These are phyloP conservation scores for Caloboletus inedulis DNA, from an alignment of 1,284 basidiomycete species.

Conservation along the genomic window DNA sequence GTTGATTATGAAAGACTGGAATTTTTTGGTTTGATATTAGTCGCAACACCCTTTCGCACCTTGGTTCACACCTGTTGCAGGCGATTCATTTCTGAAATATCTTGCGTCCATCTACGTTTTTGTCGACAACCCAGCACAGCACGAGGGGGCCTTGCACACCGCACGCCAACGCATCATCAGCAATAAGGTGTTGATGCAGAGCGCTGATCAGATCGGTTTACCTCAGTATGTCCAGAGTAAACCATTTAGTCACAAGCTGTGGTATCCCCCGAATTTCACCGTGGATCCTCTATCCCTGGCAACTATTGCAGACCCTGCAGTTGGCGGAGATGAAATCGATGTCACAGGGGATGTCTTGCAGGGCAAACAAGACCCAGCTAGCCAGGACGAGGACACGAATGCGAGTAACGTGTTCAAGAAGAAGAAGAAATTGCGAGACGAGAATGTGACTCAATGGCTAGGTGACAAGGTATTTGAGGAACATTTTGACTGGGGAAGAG, in stretches of 20 bases:
- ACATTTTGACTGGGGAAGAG: slow-evolving; percentile 2
- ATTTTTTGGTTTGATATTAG: slow-evolving; percentile 55
- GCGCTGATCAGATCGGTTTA: slow-evolving; percentile 54
- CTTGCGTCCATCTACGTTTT: slow-evolving; percentile 71
- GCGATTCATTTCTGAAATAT: slow-evolving; percentile 79
- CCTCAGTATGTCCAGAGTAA: slow-evolving; percentile 70
- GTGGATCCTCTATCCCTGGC: slow-evolving; percentile 21
- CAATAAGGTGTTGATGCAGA: slow-evolving; percentile 61
- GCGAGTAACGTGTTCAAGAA: slow-evolving; percentile 33
- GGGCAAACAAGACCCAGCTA: slow-evolving; percentile 11
- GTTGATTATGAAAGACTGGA: slow-evolving; percentile 80
- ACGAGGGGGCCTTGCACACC: slow-evolving; percentile 62
- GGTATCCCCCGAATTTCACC: slow-evolving; percentile 55
- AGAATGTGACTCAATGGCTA: slow-evolving; percentile 53
- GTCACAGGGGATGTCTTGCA: slow-evolving; percentile 8
- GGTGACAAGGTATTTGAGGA: slow-evolving; percentile 64
- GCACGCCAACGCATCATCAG: slow-evolving; percentile 67
- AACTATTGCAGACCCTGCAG: slow-evolving; percentile 19
- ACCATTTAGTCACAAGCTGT: slow-evolving; percentile 62
- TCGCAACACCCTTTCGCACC: slow-evolving; percentile 11
- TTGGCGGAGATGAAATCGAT: slow-evolving; percentile 29
- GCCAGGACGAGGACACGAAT: slow-evolving; percentile 15
- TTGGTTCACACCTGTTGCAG: slow-evolving; percentile 37
- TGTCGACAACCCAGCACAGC: slow-evolving; percentile 56
- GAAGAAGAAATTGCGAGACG: slow-evolving; percentile 45